These are phyloP conservation scores for Ustilago esculenta DNA, from an alignment of 1,284 basidiomycete genomes.

Conservation along the genomic window DNA sequence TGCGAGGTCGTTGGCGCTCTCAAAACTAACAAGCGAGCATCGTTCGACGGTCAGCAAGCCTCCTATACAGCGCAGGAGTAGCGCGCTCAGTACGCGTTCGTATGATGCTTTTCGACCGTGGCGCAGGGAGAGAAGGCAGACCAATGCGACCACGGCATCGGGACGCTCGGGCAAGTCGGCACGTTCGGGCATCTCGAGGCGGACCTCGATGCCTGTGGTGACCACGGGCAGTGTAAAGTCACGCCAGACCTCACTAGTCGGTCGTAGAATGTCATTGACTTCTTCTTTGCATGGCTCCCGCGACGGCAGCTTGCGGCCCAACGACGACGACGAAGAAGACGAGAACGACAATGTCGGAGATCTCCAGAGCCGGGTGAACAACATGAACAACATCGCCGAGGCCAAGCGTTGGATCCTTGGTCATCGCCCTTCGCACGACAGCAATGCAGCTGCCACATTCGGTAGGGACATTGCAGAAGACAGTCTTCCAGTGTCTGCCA, in stretches of 20 bases:
- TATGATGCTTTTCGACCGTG: not conserved
- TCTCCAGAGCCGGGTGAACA: constrained; percentile 9
- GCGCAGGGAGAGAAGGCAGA: constrained; percentile 7
- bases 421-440: not conserved
- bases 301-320: constrained; percentile 5
- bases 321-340: constrained; percentile 9
- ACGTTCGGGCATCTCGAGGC: constrained; percentile 4
- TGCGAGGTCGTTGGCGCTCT: constrained; percentile 6
- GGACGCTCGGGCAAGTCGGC: constrained; percentile 4
- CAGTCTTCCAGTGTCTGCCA: constrained; percentile 7
- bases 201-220: constrained; percentile 14
- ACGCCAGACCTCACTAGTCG: not conserved
- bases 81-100: not conserved
- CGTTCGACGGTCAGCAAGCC: not conserved
- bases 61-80: not conserved
- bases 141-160: constrained; percentile 9
- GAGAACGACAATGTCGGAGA: constrained; percentile 17
- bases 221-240: not conserved
- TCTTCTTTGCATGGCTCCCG: not conserved
- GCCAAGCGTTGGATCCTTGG: constrained; percentile 25
- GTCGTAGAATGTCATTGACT: constrained; percentile 10
- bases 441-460: not conserved
- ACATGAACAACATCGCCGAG: constrained; percentile 21
- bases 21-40: constrained; percentile 13
- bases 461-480: constrained; percentile 19